A percentile compares a stretch with the other conserved stretches of the same genome.
Conservation (phyloP, 805 yeast genomes). For the Nakazawaea siamensis region DNA sequence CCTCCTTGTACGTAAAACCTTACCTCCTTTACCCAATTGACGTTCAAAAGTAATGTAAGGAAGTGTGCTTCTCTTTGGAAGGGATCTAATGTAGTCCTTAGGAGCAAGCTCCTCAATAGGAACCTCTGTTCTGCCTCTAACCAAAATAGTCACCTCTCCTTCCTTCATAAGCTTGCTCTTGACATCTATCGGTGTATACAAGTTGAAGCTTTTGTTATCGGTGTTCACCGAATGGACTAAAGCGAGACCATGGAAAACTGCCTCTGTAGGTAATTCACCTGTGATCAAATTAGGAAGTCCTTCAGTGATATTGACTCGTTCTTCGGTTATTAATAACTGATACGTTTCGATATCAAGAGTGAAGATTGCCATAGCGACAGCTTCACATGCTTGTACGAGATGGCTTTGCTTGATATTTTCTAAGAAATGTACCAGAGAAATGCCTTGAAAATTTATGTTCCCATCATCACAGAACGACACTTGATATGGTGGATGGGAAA, state of each 20-base stretch:
- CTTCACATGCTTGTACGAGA: slow-evolving; percentile 27
- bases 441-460: slow-evolving; percentile 18
- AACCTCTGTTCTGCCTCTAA: slow-evolving; percentile 58
- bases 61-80: slow-evolving; percentile 12
- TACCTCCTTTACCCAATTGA: slow-evolving; percentile 34
- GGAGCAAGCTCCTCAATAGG: slow-evolving; percentile 40
- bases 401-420: slow-evolving; percentile 24
- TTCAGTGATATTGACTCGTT: slow-evolving; percentile 11
- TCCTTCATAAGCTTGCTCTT: slow-evolving; percentile 14
- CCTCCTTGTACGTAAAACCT: slow-evolving; percentile 38
- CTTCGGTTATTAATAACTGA: slow-evolving; percentile 6
- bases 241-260: slow-evolving; percentile 40
- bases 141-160: slow-evolving; percentile 32
- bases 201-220: slow-evolving; percentile 30
- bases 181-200: slow-evolving; percentile 42
- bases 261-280: slow-evolving; percentile 11
- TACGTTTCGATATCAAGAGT: slow-evolving; percentile 20
- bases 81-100: slow-evolving; percentile 11
- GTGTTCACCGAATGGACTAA: slow-evolving; percentile 60
- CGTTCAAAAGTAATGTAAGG: slow-evolving; percentile 33
- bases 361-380: slow-evolving; percentile 32
- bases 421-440: slow-evolving; percentile 26
- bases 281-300: slow-evolving; percentile 20
- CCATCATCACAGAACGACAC: slow-evolving; percentile 21
- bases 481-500: slow-evolving; percentile 30